Percentiles rank a stretch among this genome's conserved stretches.
Conservation (phyloP, 768 basidiomycete species). For the Crucibulum laeve region DNA sequence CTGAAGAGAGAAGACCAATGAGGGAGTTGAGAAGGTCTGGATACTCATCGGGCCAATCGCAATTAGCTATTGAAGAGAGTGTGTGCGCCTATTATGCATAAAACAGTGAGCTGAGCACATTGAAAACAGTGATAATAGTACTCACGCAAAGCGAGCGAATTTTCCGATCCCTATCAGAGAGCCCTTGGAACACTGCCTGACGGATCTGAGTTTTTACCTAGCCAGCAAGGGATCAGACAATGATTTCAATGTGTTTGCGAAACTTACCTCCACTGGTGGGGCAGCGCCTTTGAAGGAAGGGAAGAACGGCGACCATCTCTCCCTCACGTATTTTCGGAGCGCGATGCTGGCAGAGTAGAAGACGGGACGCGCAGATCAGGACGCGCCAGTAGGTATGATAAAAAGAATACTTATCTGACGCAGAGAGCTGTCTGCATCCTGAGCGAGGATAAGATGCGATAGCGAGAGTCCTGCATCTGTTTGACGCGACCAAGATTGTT, state of each 20-base stretch:
- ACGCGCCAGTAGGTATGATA: conserved; percentile 9
- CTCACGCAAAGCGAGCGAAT: conserved; percentile 81
- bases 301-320: conserved; percentile 89
- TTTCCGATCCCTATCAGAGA: conserved; percentile 84
- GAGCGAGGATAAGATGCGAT: conserved; percentile 62
- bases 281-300: conserved; percentile 71
- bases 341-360: conserved; percentile 85
- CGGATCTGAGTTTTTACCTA: conserved; percentile 83
- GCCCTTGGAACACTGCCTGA: conserved; percentile 68
- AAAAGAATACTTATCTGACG: conserved; percentile 74
- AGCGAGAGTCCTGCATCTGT: conserved; percentile 74
- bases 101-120: conserved; percentile 1
- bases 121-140: conserved; percentile 4
- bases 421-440: conserved; percentile 62
- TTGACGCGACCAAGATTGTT: conserved; percentile 33
- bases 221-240: conserved; percentile 4
- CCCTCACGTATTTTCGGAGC: conserved; percentile 82
- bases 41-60: conserved; percentile 97
- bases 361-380: conserved; percentile 38
- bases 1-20: conserved; percentile 71
- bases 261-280: conserved; percentile 62
- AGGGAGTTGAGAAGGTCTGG: conserved; percentile 79
- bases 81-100: conserved; percentile 66
- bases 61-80: conserved; percentile 82
- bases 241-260: conserved; percentile 1